Base-by-base conservation (phyloP, 2,329 filamentous ascomycete genomes). In the Phaeosphaeriaceae sp. region DNA sequence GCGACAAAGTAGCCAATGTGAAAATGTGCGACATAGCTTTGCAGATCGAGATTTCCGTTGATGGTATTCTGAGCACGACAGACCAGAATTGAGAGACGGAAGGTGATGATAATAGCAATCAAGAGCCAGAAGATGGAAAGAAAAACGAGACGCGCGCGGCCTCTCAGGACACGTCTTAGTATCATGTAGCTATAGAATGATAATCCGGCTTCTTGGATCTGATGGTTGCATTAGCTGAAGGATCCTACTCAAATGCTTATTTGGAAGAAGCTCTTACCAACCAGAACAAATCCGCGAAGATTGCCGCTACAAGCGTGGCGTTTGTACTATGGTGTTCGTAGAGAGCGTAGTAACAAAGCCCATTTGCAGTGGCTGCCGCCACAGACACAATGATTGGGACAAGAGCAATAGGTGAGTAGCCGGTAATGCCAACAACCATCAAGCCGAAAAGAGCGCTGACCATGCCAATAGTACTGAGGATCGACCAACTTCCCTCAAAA, bases 171-270 rank as follows among this genome's bases (percentile, higher is more conserved):
- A 8, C 42, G 42, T 13, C 26, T 29, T 4, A 44, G 42, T 11
- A 44, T 44, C 30, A 44, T 36, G 42, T 36, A 44, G 42, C 42
- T 44, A 32, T 44, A 44, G 30, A 44, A 44, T 11, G 42, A 44
- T 16, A 44, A 8, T 11, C 42, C 42, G 5, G 42, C 42, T 36
- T 44, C 42, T 36, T 44, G 42, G 13, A 44, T 36, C 42, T 44
- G 21, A 17, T 13, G 9, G n/a, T 11, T 20, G 11, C 13, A 15
- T 39, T 8, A 39, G 36, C 15, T 7, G 8, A 18, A 11, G 18
- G 5, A 6, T 9, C 17, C 3, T 13, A 9, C 13, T 18, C 16
- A 17, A 17, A 21, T 17, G 23, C 23, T 2, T 26, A 6, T 26
- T 26, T 16, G 11, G 23, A 15, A n/a, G 6, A 20, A 12, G 6